phyloP scores from a whole-genome alignment of 2,329 filamentous ascomycete genomes.

The Microdochium trichocladiopsis region DNA sequence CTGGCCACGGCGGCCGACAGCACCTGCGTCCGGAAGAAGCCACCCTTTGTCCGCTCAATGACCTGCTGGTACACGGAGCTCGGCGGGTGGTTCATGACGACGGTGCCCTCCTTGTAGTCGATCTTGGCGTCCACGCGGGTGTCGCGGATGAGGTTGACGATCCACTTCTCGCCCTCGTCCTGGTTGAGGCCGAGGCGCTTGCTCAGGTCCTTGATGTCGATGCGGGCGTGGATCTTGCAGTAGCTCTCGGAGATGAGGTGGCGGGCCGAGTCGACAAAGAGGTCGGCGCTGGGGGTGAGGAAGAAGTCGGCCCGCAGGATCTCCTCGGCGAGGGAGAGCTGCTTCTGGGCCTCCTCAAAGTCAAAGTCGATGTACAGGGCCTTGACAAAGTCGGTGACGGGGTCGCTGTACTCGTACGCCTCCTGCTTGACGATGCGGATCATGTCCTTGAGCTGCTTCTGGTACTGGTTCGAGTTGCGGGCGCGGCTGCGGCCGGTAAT shows the following conservation, averaged over 20 bases:
- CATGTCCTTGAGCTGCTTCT: slow-evolving; percentile 98
- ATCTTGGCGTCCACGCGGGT: slow-evolving; percentile 98
- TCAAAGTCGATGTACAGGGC: slow-evolving; percentile 94
- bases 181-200: slow-evolving; percentile 84
- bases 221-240: slow-evolving; percentile 99
- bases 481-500: slow-evolving; percentile 83
- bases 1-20: slow-evolving; percentile 62
- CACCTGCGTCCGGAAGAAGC: slow-evolving; percentile 97
- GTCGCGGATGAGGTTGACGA: slow-evolving; percentile 97
- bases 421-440: slow-evolving; percentile 95
- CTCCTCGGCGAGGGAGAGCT: slow-evolving; percentile 80
- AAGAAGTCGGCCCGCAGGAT: slow-evolving; percentile 95
- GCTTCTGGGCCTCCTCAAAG: slow-evolving; percentile 91
- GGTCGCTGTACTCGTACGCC: slow-evolving; percentile 94
- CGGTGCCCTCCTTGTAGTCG: slow-evolving; percentile 96
- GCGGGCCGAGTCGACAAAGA: slow-evolving; percentile 87
- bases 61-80: slow-evolving; percentile 99
- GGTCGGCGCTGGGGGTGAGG: slow-evolving; percentile 74
- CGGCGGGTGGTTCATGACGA: slow-evolving; percentile 98
- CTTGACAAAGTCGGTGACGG: slow-evolving; percentile 92
- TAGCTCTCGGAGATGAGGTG: slow-evolving; percentile 98
- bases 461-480: slow-evolving; percentile 79
- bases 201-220: slow-evolving; percentile 96
- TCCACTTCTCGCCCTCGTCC: slow-evolving; percentile 99
- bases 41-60: slow-evolving; percentile 97